phyloP scores from a whole-genome alignment of 371 early-diverging fungal genomes.

The Mucor circinelloides region DNA sequence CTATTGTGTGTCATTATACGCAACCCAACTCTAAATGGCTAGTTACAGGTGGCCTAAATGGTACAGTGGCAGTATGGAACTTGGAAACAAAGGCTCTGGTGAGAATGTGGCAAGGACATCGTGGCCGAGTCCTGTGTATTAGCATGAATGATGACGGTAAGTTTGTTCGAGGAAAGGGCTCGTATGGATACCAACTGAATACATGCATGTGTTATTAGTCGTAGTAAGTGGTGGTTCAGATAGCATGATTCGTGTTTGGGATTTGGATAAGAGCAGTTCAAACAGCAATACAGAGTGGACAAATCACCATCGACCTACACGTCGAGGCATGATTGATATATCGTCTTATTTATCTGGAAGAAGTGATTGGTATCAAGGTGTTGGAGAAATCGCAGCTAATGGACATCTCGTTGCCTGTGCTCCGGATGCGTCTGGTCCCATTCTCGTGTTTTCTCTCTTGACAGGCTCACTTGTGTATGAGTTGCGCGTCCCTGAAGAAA shows the following conservation, averaged over 20 bases:
- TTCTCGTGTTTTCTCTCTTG: conserved; percentile 56
- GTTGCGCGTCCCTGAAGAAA: conserved; percentile 16
- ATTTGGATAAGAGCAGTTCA: conserved; percentile 26
- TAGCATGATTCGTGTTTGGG: conserved; percentile 60
- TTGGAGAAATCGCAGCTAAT: conserved; percentile 56
- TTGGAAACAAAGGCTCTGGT: conserved; percentile 29
- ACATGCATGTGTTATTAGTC: conserved; percentile 21
- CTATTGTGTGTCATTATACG: conserved; percentile 54
- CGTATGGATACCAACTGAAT: background rate
- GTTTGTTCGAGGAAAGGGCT: background rate
- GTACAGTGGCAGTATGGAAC: conserved; percentile 60
- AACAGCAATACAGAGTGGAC: background rate
- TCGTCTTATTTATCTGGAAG: conserved; percentile 41
- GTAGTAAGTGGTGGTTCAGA: conserved; percentile 63
- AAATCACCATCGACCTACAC: conserved; percentile 4
- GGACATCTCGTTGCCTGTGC: conserved; percentile 58
- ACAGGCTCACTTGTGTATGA: conserved; percentile 61
- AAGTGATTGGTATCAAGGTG: conserved; percentile 58
- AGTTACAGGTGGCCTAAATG: conserved; percentile 60
- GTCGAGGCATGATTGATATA: conserved; percentile 51
- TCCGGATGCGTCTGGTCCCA: conserved; percentile 56
- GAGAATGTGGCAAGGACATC: conserved; percentile 53
- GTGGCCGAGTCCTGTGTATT: conserved; percentile 60
- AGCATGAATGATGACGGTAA: conserved; percentile 57
- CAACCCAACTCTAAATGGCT: conserved; percentile 44